phyloP scores from a whole-genome alignment of 140 eudicot species.

The Stevia rebaudiana region DNA sequence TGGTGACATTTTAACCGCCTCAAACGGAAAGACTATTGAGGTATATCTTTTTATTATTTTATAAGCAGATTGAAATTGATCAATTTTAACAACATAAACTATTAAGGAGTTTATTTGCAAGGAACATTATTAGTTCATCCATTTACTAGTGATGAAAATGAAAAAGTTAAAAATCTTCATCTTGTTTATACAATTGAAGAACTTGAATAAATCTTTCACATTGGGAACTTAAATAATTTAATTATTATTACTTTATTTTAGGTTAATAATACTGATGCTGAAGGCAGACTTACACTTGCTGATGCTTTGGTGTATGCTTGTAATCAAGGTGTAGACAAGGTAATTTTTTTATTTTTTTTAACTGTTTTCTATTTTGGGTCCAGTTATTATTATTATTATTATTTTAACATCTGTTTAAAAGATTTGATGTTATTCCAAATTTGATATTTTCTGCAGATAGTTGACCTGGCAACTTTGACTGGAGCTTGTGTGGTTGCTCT shows the following conservation, averaged over 20 bases:
- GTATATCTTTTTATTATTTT: slow-evolving; percentile 22
- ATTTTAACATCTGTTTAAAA: not conserved
- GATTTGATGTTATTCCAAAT: not conserved
- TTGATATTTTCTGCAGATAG: slow-evolving; percentile 43
- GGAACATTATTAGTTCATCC: not conserved
- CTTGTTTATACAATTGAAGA: not conserved
- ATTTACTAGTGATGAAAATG: not conserved
- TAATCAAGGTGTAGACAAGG: slow-evolving; percentile 99
- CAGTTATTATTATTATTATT: not conserved
- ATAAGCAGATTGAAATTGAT: no score
- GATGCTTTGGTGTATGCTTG: slow-evolving; percentile 98
- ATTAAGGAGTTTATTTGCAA: not conserved
- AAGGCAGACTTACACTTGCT: slow-evolving; percentile 98
- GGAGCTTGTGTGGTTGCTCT: slow-evolving; percentile 60
- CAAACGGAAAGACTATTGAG: slow-evolving; percentile 98
- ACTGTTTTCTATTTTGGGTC: not conserved
- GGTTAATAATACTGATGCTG: slow-evolving; percentile 97
- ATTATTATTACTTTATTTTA: not conserved
- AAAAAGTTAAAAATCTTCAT: not conserved
- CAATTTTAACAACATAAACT: not conserved
- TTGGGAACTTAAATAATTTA: not conserved
- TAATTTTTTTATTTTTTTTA: slow-evolving; percentile 21
- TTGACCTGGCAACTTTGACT: slow-evolving; percentile 90
- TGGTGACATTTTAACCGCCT: slow-evolving; percentile 88
- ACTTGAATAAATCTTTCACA: not conserved